These are phyloP conservation scores for Mycena rosella DNA, from an alignment of 768 basidiomycete species.

Conservation along the genomic window DNA sequence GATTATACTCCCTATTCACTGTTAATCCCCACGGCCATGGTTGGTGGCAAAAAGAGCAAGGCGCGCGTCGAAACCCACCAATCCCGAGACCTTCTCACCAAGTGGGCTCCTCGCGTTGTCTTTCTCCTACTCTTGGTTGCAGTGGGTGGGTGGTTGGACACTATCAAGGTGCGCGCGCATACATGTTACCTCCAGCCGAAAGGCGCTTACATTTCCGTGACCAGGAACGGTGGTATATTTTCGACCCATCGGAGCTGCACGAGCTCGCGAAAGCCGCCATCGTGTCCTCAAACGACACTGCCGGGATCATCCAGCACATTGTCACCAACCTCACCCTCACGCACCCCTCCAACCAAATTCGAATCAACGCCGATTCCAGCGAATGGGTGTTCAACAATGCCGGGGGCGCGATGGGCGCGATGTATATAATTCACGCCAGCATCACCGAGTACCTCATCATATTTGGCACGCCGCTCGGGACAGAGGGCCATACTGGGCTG, in stretches of 20 bases:
- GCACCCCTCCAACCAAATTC: conserved; percentile 71
- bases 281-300: conserved; percentile 70
- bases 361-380: conserved; percentile 66
- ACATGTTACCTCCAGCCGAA: not conserved
- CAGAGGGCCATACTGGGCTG: conserved; percentile 94
- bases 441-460: conserved; percentile 98
- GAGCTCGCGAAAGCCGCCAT: conserved; percentile 82
- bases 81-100: conserved; percentile 37
- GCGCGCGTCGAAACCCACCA: conserved; percentile 16
- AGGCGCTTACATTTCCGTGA: conserved; percentile 1
- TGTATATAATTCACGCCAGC: conserved; percentile 97
- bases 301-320: conserved; percentile 85
- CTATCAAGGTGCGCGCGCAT: conserved; percentile 65
- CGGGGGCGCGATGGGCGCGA: conserved; percentile 97
- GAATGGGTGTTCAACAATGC: conserved; percentile 99
- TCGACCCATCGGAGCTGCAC: conserved; percentile 81
- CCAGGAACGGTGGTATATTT: conserved; percentile 91
- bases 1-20: too few species aligned
- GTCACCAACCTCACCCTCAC: conserved; percentile 81
- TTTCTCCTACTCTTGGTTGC: conserved; percentile 51
- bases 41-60: conserved; percentile 22
- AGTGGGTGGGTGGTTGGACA: conserved; percentile 66
- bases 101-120: conserved; percentile 54
- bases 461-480: conserved; percentile 96
- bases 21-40: conserved; percentile 18